Evolutionary conservation across 2,329 filamentous ascomycete genomes (phyloP).

Genomic region (Thermomyces lanuginosus): DNA sequence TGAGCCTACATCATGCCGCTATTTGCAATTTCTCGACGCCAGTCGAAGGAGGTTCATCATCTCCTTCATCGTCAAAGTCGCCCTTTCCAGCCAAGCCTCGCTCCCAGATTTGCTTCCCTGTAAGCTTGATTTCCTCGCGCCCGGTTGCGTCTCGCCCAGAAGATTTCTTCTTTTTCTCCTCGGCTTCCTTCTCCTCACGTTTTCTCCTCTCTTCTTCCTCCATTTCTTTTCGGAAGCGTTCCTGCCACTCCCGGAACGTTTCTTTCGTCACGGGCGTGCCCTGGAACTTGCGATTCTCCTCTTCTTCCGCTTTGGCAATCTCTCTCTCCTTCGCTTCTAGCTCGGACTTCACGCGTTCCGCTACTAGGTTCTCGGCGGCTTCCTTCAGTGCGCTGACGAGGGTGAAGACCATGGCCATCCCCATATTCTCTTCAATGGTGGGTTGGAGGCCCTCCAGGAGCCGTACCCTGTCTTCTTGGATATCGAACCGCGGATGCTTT

Average conservation of each 20-base stretch:
- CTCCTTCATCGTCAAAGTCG: constrained; percentile 50
- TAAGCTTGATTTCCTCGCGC: constrained; percentile 48
- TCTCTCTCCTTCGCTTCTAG: constrained; percentile 38
- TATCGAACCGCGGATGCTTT: constrained; percentile 56
- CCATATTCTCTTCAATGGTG: constrained; percentile 78
- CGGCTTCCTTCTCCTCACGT: constrained; percentile 56
- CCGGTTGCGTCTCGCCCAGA: no score
- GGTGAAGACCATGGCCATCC: constrained; percentile 96
- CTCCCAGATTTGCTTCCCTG: constrained; percentile 66
- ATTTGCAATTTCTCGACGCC: constrained; percentile 55
- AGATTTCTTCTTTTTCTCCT: constrained; percentile 67
- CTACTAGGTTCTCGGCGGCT: constrained; percentile 67
- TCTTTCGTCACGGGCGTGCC: constrained; percentile 78
- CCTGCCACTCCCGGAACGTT: constrained; percentile 69
- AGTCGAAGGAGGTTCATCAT: constrained; percentile 43
- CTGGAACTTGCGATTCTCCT: constrained; percentile 94
- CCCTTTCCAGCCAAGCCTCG: constrained; percentile 49
- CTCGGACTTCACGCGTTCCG: constrained; percentile 51
- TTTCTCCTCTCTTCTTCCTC: constrained; percentile 51
- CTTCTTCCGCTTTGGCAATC: constrained; percentile 51
- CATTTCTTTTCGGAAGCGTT: constrained; percentile 63
- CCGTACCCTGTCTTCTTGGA: constrained; percentile 60
- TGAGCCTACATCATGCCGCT: constrained; percentile 25
- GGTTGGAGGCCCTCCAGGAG: constrained; percentile 56
- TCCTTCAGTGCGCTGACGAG: constrained; percentile 80